Evolutionary conservation across 1,139 yeast species (phyloP).

Genomic region (Candida gigantensis): DNA sequence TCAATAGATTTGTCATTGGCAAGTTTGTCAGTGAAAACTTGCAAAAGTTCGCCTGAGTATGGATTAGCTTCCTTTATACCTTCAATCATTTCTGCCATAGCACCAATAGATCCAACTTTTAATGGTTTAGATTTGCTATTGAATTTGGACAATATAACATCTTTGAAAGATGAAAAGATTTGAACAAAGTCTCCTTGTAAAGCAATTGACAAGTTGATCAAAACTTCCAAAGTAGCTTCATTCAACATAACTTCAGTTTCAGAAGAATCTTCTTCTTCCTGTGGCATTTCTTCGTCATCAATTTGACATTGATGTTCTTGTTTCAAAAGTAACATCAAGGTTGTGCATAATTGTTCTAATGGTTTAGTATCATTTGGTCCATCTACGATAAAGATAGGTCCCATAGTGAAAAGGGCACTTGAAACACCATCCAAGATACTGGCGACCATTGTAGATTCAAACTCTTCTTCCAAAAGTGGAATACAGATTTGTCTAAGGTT

Average conservation of each 20-base stretch:
- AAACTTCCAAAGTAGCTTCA: constrained; percentile 84
- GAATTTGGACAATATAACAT: constrained; percentile 59
- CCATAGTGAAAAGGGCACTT: constrained; percentile 70
- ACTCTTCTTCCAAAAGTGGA: constrained; percentile 70
- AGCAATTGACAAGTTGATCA: constrained; percentile 72
- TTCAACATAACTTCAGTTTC: constrained; percentile 86
- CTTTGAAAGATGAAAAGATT: constrained; percentile 74
- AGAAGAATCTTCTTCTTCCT: constrained; percentile 68
- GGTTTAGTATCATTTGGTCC: constrained; percentile 55
- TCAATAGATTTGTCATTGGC: constrained; percentile 79
- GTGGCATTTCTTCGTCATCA: constrained; percentile 51
- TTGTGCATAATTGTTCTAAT: constrained; percentile 68
- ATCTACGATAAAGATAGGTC: constrained; percentile 70
- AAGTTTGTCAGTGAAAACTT: constrained; percentile 67
- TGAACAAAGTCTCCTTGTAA: constrained; percentile 75
- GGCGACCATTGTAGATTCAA: constrained; percentile 78
- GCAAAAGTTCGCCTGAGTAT: constrained; percentile 67
- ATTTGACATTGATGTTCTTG: constrained; percentile 84
- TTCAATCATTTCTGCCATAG: constrained; percentile 82
- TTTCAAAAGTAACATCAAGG: constrained; percentile 69
- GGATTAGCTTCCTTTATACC: constrained; percentile 74
- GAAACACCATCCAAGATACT: constrained; percentile 74
- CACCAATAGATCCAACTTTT: constrained; percentile 85
- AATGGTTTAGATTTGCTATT: constrained; percentile 67
- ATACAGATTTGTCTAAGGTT: constrained; percentile 69